Conservation (phyloP, 805 yeast species). For the Osmozyma mogii region DNA sequence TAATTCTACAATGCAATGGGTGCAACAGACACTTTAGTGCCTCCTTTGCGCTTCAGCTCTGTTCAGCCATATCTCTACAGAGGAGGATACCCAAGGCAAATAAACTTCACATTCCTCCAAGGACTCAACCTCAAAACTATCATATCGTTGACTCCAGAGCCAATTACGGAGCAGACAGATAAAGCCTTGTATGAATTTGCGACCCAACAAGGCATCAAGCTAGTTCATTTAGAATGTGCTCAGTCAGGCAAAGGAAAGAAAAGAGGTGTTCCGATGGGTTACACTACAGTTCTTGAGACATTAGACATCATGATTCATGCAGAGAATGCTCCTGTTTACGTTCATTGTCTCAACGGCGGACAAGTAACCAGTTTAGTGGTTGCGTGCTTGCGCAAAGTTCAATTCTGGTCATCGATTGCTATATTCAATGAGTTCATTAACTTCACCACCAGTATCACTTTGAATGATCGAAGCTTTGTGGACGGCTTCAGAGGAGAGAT, state of each 20-base stretch:
- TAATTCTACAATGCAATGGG: constrained; percentile 22
- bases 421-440: constrained; percentile 79
- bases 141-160: constrained; percentile 72
- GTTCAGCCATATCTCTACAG: constrained; percentile 67
- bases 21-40: constrained; percentile 31
- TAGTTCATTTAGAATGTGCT: constrained; percentile 62
- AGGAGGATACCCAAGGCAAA: constrained; percentile 80
- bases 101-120: constrained; percentile 60
- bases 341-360: constrained; percentile 88
- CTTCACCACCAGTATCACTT: constrained; percentile 68
- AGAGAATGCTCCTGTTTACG: constrained; percentile 59
- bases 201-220: constrained; percentile 40
- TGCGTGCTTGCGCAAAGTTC: constrained; percentile 77
- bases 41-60: constrained; percentile 73
- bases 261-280: constrained; percentile 73
- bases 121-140: constrained; percentile 63
- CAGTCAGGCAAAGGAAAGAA: constrained; percentile 72
- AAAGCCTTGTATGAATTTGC: constrained; percentile 47
- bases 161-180: constrained; percentile 50
- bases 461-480: constrained; percentile 77
- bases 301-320: constrained; percentile 55
- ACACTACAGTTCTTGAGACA: constrained; percentile 50
- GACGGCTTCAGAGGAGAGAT: constrained; percentile 69
- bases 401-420: constrained; percentile 84
- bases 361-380: constrained; percentile 76